phyloP scores from a whole-genome alignment of 352 stramenopile genomes.

The Thalassiosira pacifica region DNA sequence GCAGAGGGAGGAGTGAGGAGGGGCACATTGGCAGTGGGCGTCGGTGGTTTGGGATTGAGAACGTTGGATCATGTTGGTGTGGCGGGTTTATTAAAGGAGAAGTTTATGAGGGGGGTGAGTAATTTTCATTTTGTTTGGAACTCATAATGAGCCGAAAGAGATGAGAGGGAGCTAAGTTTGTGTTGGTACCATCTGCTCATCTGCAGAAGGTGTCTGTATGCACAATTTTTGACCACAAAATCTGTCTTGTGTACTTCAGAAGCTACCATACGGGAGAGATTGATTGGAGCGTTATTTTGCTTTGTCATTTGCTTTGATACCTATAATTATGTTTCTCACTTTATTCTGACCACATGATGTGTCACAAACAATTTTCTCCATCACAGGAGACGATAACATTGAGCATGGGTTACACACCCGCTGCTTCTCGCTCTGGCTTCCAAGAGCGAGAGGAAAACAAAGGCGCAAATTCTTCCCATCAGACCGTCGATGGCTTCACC shows the following conservation, averaged over 20 bases:
- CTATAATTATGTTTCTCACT: background rate
- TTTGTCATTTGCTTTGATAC: background rate
- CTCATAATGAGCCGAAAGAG: no score
- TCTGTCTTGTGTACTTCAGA: no score
- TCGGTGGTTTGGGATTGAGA: conserved; percentile 32
- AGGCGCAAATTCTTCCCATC: conserved; percentile 3
- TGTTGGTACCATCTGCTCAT: no score
- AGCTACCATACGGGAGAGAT: no score
- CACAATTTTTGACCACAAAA: no score
- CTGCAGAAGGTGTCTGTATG: no score
- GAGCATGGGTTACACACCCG: conserved; percentile 68
- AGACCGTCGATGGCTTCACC: background rate
- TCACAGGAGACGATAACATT: conserved; percentile 55
- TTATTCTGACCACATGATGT: background rate
- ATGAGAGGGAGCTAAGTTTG: no score
- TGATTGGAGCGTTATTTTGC: no score
- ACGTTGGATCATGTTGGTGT: conserved; percentile 63
- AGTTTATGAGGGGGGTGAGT: conserved; percentile 39
- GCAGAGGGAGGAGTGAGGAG: conserved; percentile 57
- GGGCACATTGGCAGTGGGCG: conserved; percentile 64
- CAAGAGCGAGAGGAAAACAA: conserved; percentile 54
- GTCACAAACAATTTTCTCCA: background rate
- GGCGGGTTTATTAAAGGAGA: conserved; percentile 42
- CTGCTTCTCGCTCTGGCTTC: conserved; percentile 61
- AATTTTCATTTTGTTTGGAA: background rate